Base-by-base conservation (phyloP, 306 rosid genomes). In the Vachellia collinsii region DNA sequence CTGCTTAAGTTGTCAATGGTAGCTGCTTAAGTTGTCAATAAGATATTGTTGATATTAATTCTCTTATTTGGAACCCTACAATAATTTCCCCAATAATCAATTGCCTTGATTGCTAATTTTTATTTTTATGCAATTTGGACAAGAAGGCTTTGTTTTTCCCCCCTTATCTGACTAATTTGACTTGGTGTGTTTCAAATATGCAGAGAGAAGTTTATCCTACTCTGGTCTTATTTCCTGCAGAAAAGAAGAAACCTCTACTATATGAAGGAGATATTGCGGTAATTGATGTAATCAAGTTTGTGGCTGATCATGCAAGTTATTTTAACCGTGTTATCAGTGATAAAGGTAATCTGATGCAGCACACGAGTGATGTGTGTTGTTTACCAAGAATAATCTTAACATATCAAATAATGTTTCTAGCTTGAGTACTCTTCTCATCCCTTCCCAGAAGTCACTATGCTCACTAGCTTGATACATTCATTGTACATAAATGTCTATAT, bases 181-280 rank as follows among this genome's bases (percentile, higher is more conserved):
- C 75, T 78, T 79, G 41, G n/a, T 79, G 39, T 80, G 10, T 77
- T 83, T 82, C 59, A 54, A 76, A 76, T 82, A 73, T 86, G 91
- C 95, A 95, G 99, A 82, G 86, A 79, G 99, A 86, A 83, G 92
- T 89, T 73, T 95, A 89, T 90, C 99, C 99, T 81, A 86, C 94
- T 51, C 87, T 95, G 78, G 34, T 91, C 79, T 86, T 95, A 85
- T 95, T 91, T 87, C 97, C 95, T 72, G 99, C 98, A 69, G 92
- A 79, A 82, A 91, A 76, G 78, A 89, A 87, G 87, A 81, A 85
- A 54, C 86, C 89, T 80, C 20, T 93, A 47, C 89, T 81, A 59
- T 95, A 93, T 89, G 88, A 82, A 63, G 97, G 99, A 54, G 94
- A 88, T 74, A 70, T 90, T 88, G 83, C 96, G 47, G 97, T 93